These are phyloP conservation scores for Blastomyces gilchristii DNA, from an alignment of 2,329 filamentous ascomycete species.

Conservation along the genomic window DNA sequence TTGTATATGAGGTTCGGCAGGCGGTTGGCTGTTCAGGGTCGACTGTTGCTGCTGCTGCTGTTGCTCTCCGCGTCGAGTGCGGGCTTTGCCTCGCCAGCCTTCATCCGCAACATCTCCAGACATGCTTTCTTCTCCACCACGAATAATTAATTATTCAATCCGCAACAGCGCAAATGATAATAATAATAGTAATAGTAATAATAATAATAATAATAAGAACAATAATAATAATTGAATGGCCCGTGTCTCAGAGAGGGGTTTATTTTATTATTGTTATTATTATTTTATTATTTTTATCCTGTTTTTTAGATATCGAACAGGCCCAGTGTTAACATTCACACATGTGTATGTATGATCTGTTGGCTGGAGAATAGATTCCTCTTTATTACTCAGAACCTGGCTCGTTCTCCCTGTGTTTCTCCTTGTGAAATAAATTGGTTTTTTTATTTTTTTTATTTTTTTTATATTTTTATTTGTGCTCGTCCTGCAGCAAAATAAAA, in stretches of 20 bases:
- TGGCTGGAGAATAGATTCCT: not conserved
- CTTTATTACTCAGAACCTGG: too few relatives aligned
- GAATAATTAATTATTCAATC: too few relatives aligned
- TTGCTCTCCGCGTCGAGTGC: not conserved
- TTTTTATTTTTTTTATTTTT: not conserved
- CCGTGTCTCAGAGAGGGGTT: not conserved
- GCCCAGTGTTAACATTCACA: too few relatives aligned
- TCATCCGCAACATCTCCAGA: constrained; percentile 1
- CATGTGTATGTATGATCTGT: not conserved
- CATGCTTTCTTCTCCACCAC: not conserved
- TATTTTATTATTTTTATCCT: not conserved
- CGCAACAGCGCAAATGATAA: not conserved
- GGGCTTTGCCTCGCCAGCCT: constrained; percentile 1
- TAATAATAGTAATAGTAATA: not conserved
- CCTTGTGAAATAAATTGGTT: too few relatives aligned
- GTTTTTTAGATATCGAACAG: not conserved
- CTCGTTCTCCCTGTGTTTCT: too few relatives aligned
- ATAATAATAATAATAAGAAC: not conserved
- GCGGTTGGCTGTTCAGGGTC: not conserved
- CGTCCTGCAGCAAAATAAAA: not conserved
- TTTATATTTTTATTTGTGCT: not conserved
- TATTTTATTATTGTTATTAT: too few relatives aligned
- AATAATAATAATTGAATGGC: not conserved
- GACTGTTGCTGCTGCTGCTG: not conserved
- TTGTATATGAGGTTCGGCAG: not conserved